Evolutionary conservation across 129 eudicot genomes (phyloP).

Genomic region (Arctium lappa): DNA sequence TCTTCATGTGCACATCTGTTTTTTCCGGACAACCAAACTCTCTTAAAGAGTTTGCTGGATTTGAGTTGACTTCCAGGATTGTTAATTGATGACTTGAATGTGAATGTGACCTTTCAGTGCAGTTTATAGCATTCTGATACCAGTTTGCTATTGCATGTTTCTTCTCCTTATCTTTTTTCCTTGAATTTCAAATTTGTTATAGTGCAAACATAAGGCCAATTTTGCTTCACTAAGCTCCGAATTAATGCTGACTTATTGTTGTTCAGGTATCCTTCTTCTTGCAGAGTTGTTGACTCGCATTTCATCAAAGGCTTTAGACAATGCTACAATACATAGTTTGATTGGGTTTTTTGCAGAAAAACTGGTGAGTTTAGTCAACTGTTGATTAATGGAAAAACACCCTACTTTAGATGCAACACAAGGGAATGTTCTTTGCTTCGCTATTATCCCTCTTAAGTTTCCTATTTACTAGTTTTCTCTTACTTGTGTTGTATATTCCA

Average conservation of each 20-base stretch:
- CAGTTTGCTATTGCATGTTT: background rate
- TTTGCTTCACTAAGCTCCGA: background rate
- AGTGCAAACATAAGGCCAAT: background rate
- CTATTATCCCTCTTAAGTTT: background rate
- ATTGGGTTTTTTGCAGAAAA: constrained; percentile 77
- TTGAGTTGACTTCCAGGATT: background rate
- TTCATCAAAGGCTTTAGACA: constrained; percentile 52
- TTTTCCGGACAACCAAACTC: background rate
- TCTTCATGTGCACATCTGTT: background rate
- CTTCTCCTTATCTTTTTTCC: background rate
- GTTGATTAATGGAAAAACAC: background rate
- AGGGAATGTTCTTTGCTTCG: background rate
- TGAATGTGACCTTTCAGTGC: background rate
- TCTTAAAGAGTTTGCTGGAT: background rate
- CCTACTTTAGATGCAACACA: background rate
- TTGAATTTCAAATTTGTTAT: background rate
- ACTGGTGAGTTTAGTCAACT: constrained; percentile 57
- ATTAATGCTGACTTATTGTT: constrained; percentile 17
- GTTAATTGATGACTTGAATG: background rate
- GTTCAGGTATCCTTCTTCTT: constrained; percentile 79
- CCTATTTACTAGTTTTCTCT: background rate
- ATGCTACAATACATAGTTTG: constrained; percentile 53
- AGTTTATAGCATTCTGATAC: background rate
- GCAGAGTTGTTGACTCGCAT: constrained; percentile 63
- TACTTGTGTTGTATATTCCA: background rate